Evolutionary conservation across 23 red algal genomes (phyloP).

Genomic region (Pyropia yezoensis): DNA sequence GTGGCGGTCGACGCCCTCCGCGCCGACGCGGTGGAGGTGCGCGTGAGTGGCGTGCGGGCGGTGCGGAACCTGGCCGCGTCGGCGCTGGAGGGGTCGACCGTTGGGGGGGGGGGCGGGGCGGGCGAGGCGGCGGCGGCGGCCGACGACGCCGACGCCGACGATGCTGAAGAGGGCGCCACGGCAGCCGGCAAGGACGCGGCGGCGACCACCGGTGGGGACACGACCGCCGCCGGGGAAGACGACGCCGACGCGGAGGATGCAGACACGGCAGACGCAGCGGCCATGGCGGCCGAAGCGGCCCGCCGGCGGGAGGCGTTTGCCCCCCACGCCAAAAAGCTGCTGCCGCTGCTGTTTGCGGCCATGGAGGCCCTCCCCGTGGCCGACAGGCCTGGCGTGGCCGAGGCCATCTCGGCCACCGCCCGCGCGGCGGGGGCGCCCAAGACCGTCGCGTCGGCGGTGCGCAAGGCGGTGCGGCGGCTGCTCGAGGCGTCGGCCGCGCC

Average conservation of each 20-base stretch:
- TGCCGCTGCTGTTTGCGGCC: constrained; percentile 15
- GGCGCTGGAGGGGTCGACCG: not conserved
- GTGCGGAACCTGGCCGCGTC: constrained; percentile 37
- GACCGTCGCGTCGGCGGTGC: constrained; percentile 12
- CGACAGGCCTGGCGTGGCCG: constrained; percentile 15
- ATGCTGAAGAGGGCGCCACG: too few relatives aligned
- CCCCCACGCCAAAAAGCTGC: constrained; percentile 42
- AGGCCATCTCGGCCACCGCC: constrained; percentile 33
- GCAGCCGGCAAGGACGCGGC: too few relatives aligned
- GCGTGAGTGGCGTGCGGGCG: constrained; percentile 14
- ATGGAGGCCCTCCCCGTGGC: constrained; percentile 21
- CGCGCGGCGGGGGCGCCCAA: constrained; percentile 17
- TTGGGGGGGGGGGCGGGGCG: too few relatives aligned
- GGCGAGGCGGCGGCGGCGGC: too few relatives aligned
- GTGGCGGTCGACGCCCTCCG: constrained; percentile 20
- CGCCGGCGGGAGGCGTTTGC: constrained; percentile 7
- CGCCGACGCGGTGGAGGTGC: constrained; percentile 13
- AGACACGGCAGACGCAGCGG: too few relatives aligned
- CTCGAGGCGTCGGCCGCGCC: constrained; percentile 26
- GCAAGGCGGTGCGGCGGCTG: constrained; percentile 37
- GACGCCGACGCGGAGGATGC: too few relatives aligned
- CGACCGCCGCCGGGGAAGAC: too few relatives aligned
- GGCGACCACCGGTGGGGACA: too few relatives aligned
- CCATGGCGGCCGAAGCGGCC: constrained; percentile 1
- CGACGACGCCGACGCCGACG: too few relatives aligned